phyloP scores from a whole-genome alignment of 1,139 yeast species.

The Yarrowia galli region DNA sequence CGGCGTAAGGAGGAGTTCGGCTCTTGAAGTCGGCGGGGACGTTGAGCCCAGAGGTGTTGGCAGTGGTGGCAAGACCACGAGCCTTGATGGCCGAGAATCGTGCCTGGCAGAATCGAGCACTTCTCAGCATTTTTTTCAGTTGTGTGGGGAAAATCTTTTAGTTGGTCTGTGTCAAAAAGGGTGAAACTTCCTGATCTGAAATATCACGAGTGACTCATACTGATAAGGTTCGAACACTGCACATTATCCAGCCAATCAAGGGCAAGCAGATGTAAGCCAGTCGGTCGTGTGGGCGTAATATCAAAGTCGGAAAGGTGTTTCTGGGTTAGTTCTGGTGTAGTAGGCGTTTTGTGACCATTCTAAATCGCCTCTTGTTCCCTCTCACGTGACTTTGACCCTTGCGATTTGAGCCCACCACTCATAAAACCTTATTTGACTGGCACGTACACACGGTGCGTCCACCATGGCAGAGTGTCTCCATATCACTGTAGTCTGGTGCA shows the following conservation, averaged over 20 bases:
- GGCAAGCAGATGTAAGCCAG: constrained; percentile 1
- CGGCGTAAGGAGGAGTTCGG: constrained; percentile 87
- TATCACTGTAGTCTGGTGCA: neutral
- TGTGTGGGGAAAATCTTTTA: constrained; percentile 30
- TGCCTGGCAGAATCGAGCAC: constrained; percentile 33
- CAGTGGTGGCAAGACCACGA: constrained; percentile 28
- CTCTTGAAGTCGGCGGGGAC: constrained; percentile 68
- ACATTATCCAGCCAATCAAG: constrained; percentile 34
- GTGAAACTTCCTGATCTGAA: constrained; percentile 31
- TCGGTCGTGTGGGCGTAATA: neutral
- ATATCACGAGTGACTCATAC: constrained; percentile 37
- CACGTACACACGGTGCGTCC: neutral
- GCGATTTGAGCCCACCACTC: neutral
- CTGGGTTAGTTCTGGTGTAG: neutral
- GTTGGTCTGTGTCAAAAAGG: constrained; percentile 1
- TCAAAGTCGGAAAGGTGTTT: neutral
- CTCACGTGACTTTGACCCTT: constrained; percentile 4
- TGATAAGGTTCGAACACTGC: constrained; percentile 30
- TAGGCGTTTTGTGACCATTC: neutral
- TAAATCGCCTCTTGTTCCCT: neutral
- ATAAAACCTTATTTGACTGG: neutral
- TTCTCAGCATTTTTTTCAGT: constrained; percentile 23
- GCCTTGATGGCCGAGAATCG: constrained; percentile 30
- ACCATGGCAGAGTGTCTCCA: neutral
- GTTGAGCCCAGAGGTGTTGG: constrained; percentile 46